These are phyloP conservation scores for Aristolochia contorta DNA, from an alignment of 164 flowering plant genomes.

Conservation along the genomic window DNA sequence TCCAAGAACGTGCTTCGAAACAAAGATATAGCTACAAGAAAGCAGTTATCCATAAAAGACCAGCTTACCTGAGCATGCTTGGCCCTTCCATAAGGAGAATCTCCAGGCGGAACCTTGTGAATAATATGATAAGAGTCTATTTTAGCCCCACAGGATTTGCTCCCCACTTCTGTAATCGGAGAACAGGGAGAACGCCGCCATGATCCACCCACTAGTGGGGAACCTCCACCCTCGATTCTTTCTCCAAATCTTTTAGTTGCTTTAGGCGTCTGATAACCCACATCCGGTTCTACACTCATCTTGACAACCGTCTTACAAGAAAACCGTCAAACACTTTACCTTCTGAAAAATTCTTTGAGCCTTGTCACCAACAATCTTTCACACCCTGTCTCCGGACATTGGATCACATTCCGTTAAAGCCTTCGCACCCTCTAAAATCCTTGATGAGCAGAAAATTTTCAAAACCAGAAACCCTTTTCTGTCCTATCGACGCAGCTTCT, in stretches of 20 bases:
- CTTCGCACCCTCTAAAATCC: neutral
- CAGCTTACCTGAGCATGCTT: slow-evolving; percentile 74
- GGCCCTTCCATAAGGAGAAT: slow-evolving; percentile 79
- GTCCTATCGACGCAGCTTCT: too few relatives aligned
- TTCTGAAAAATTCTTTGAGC: too few relatives aligned
- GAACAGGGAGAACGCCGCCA: slow-evolving; percentile 17
- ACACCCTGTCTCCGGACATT: too few relatives aligned
- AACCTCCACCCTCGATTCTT: slow-evolving; percentile 19
- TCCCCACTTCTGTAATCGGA: slow-evolving; percentile 23
- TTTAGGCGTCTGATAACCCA: too few relatives aligned
- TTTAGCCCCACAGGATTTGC: slow-evolving; percentile 13
- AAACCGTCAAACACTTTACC: too few relatives aligned
- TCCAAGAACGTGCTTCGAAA: neutral
- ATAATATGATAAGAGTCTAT: slow-evolving; percentile 42
- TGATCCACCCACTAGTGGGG: slow-evolving; percentile 27
- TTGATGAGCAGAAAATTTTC: too few relatives aligned
- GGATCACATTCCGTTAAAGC: too few relatives aligned
- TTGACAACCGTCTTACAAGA: too few relatives aligned
- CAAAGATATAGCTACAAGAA: neutral
- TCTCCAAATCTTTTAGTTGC: neutral
- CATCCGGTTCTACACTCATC: too few relatives aligned
- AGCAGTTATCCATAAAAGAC: neutral
- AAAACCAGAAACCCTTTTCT: too few relatives aligned
- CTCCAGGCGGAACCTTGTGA: slow-evolving; percentile 68
- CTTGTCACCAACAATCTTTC: too few relatives aligned